Conservation (phyloP, 2,329 filamentous ascomycete genomes). For the Thielaviopsis euricoi region DNA sequence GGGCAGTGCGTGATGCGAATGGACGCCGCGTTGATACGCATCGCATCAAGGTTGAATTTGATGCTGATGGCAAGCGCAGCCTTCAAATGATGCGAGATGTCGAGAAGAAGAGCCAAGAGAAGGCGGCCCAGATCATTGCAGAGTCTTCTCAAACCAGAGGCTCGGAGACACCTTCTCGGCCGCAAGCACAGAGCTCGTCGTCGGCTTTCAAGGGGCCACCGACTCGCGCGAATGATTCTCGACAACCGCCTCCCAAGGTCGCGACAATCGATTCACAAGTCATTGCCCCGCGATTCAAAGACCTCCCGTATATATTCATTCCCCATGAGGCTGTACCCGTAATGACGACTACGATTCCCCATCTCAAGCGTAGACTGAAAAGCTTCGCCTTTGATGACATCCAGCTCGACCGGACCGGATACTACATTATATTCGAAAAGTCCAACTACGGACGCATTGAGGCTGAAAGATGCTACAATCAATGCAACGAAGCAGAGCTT, state of each 20-base stretch:
- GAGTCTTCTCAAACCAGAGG: constrained; percentile 13
- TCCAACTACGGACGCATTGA: constrained; percentile 61
- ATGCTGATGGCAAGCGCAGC: constrained; percentile 75
- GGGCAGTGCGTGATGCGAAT: constrained; percentile 61
- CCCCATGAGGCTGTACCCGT: constrained; percentile 76
- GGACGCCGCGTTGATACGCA: constrained; percentile 65
- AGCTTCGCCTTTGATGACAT: constrained; percentile 69
- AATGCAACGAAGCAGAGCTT: constrained; percentile 64
- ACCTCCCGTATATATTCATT: constrained; percentile 81
- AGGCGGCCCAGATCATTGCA: constrained; percentile 17
- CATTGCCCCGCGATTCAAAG: constrained; percentile 52
- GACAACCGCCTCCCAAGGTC: constrained; percentile 43
- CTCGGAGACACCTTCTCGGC: constrained; percentile 14
- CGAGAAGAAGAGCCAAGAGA: constrained; percentile 51
- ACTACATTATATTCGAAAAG: constrained; percentile 82
- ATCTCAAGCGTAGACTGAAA: constrained; percentile 80
- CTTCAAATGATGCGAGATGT: constrained; percentile 59
- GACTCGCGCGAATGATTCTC: constrained; percentile 41
- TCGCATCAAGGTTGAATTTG: constrained; percentile 67
- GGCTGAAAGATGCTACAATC: constrained; percentile 61
- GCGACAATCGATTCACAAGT: constrained; percentile 47
- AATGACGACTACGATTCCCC: constrained; percentile 66
- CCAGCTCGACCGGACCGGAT: constrained; percentile 68
- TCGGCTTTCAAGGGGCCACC: constrained; percentile 79
- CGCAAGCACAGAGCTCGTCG: constrained; percentile 33